A percentile compares a stretch with the other conserved stretches of the same genome.
phyloP scores from a whole-genome alignment of 495 filamentous ascomycete species.

The Letharia lupina region DNA sequence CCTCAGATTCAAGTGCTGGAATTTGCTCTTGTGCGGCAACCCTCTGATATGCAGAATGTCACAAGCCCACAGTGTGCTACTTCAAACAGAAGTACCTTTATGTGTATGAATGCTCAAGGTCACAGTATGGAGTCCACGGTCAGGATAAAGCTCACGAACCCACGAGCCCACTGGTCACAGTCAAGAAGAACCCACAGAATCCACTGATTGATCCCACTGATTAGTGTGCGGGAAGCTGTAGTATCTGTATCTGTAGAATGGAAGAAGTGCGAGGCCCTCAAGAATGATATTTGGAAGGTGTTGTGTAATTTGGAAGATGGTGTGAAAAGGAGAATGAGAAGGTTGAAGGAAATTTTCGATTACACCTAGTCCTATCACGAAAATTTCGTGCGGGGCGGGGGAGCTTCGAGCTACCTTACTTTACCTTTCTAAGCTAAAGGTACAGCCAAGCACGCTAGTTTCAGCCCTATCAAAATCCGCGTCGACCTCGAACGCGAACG shows the following conservation, averaged over 20 bases:
- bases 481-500: neutral
- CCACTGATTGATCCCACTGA: constrained; percentile 22
- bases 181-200: constrained; percentile 18
- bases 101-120: constrained; percentile 14
- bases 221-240: neutral
- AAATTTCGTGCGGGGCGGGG: constrained; percentile 10
- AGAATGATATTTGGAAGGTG: neutral
- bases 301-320: too few species aligned
- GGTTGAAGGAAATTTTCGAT: neutral
- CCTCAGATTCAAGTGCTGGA: constrained; percentile 10
- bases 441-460: neutral
- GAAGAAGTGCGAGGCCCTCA: neutral
- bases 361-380: neutral
- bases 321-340: neutral
- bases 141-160: constrained; percentile 12
- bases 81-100: constrained; percentile 11
- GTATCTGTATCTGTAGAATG: neutral
- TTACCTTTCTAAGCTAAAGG: neutral
- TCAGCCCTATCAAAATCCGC: constrained; percentile 5
- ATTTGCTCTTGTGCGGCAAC: constrained; percentile 17
- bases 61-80: constrained; percentile 17
- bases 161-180: constrained; percentile 19
- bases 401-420: neutral
- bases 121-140: constrained; percentile 11
- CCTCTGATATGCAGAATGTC: constrained; percentile 11